Conservation (phyloP, 2,329 filamentous ascomycete genomes). For the Simplicillium aogashimaense region DNA sequence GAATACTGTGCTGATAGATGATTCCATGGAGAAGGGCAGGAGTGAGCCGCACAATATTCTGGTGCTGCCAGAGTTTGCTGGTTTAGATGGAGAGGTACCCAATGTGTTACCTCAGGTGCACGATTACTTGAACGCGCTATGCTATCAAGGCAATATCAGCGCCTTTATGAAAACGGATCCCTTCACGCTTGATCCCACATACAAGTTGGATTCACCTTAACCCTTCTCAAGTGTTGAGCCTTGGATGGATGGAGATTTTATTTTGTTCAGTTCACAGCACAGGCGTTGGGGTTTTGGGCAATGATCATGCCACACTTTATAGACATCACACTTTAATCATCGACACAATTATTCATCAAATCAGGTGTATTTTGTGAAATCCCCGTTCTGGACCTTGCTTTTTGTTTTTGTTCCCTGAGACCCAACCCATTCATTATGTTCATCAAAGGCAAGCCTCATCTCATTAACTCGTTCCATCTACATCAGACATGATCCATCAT, state of each 20-base stretch:
- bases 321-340: not conserved
- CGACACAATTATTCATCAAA: conserved; percentile 1
- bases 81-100: conserved; percentile 26
- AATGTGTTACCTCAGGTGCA: conserved; percentile 48
- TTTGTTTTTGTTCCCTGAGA: no score
- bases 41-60: conserved; percentile 79
- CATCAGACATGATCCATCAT: conserved; percentile 17
- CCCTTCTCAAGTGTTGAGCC: no score
- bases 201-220: conserved; percentile 7
- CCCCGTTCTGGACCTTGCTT: no score
- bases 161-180: conserved; percentile 43
- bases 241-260: no score
- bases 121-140: conserved; percentile 48
- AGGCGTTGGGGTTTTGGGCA: no score
- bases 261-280: no score
- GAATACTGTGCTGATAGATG: conserved; percentile 87
- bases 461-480: conserved; percentile 8
- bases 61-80: conserved; percentile 67
- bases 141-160: conserved; percentile 50
- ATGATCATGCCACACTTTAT: no score
- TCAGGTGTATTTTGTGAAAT: no score
- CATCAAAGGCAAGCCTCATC: no score
- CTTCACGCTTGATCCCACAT: conserved; percentile 29
- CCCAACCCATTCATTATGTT: no score
- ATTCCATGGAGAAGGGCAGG: conserved; percentile 68